A percentile compares a stretch with the other conserved stretches of the same genome.
Conservation (phyloP, 371 early-diverging fungal species). For the Mucor velutinosus region DNA sequence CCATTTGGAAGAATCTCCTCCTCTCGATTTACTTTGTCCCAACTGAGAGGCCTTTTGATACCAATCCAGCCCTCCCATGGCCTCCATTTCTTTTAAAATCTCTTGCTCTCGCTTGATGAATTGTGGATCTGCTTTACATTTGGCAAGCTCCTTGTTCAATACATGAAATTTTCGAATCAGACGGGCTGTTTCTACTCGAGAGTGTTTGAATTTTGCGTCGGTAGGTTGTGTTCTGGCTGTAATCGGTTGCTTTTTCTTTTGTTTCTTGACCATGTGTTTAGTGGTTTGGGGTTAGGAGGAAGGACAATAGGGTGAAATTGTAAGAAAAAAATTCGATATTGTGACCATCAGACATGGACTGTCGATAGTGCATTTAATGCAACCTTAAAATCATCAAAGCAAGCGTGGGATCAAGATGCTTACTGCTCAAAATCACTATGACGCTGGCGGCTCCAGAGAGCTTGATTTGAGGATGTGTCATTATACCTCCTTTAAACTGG, state of each 20-base stretch:
- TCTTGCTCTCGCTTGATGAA: slow-evolving; percentile 30
- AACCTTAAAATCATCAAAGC: background rate
- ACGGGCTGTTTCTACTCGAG: slow-evolving; percentile 59
- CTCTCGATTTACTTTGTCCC: slow-evolving; percentile 82
- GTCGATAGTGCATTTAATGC: background rate
- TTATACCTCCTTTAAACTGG: background rate
- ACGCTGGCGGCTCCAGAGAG: background rate
- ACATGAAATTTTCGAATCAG: slow-evolving; percentile 76
- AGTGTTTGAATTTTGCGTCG: slow-evolving; percentile 40
- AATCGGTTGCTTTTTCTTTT: slow-evolving; percentile 27
- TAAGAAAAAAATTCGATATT: background rate
- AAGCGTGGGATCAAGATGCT: background rate
- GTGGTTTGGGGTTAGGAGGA: background rate
- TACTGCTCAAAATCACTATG: background rate
- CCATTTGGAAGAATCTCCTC: slow-evolving; percentile 88
- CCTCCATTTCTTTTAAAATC: slow-evolving; percentile 70
- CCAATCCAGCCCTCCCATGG: slow-evolving; percentile 84
- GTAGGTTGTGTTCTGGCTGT: slow-evolving; percentile 17
- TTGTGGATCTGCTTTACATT: slow-evolving; percentile 27
- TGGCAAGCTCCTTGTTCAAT: slow-evolving; percentile 72
- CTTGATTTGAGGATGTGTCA: background rate
- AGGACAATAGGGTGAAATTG: background rate
- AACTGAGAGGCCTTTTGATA: slow-evolving; percentile 84
- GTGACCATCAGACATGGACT: background rate
- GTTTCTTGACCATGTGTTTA: slow-evolving; percentile 20